Base-by-base conservation (phyloP, 345 rosid species). In the Pistacia vera region DNA sequence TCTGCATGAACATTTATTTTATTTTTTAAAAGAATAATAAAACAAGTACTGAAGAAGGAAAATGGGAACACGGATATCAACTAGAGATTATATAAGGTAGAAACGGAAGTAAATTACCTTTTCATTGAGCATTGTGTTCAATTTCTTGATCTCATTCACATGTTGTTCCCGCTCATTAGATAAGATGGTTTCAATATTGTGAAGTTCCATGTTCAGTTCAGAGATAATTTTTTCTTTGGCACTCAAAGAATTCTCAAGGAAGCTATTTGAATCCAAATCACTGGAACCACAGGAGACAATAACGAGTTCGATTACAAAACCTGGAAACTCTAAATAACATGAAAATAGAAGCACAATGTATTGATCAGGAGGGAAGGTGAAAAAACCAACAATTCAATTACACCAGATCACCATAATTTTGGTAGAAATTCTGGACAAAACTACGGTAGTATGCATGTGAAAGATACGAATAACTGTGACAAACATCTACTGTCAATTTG, bases 171-270 rank as follows among this genome's bases (percentile, higher is more conserved):
- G 91, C 82, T 90, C 98, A 87, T 78, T 75, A 20, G 97, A 84
- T 77, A 92, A 84, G 71, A 92, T 80, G 71, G 88, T 88, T 84
- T 96, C 99, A 77, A 94, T 84, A 73, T 85, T 88, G 87, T 92
- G 97, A 76, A 96, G 94, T 79, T 96, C 99, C 89, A 84, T 85
- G 72, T 93, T 96, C 76, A 96, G 89, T 84, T 96, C 97, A 10
- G 98, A 92, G 54, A 96, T 91, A 72, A 96, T 85, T 88, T 94
- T 96, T 83, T 96, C 99, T 83, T 96, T 93, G 80, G 97, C 91
- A 75, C 44, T 93, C 81, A 93, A 79, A 69, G 98, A 93, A 79
- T 88, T 96, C 85, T 96, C 99, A 76, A 93, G 95, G 78, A 89
- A 83, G 80, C 78, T 87, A 75, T 87, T 91, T 75, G 98, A 90